Evolutionary conservation across 257 asterid genomes (phyloP).

Genomic region (Euphrasia confusa): DNA sequence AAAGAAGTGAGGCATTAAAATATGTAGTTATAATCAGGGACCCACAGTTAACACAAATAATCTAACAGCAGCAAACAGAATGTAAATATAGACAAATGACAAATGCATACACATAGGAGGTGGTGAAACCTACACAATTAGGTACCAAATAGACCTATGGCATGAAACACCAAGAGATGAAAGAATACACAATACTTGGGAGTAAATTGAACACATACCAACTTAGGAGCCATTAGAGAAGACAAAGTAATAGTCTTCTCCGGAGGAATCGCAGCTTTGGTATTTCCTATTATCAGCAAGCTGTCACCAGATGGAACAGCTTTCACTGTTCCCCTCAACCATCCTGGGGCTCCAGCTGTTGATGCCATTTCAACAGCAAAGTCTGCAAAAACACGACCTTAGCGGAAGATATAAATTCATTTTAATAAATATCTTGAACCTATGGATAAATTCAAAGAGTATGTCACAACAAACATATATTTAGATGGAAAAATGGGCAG

Average conservation of each 20-base stretch:
- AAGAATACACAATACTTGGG: slow-evolving; percentile 4
- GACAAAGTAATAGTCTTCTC: slow-evolving; percentile 89
- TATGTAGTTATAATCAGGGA: no score
- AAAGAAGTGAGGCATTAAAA: no score
- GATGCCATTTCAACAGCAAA: slow-evolving; percentile 92
- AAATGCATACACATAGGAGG: not conserved
- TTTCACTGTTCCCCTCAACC: slow-evolving; percentile 88
- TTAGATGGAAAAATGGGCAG: not conserved
- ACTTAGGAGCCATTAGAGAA: slow-evolving; percentile 87
- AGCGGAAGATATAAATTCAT: slow-evolving; percentile 12
- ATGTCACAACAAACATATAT: not conserved
- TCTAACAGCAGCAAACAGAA: not conserved
- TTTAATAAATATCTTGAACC: slow-evolving; percentile 9
- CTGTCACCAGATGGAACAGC: slow-evolving; percentile 96
- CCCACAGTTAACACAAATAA: not conserved
- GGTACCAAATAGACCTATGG: not conserved
- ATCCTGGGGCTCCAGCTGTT: slow-evolving; percentile 68
- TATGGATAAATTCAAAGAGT: no score
- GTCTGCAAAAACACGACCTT: slow-evolving; percentile 37
- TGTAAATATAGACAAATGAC: not conserved
- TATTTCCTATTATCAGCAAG: slow-evolving; percentile 71
- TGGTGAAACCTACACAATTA: no score
- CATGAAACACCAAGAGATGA: not conserved
- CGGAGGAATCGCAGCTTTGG: slow-evolving; percentile 81
- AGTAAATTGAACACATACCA: slow-evolving; percentile 44